Conservation (phyloP, 345 rosid genomes). For the Salix caprea region DNA sequence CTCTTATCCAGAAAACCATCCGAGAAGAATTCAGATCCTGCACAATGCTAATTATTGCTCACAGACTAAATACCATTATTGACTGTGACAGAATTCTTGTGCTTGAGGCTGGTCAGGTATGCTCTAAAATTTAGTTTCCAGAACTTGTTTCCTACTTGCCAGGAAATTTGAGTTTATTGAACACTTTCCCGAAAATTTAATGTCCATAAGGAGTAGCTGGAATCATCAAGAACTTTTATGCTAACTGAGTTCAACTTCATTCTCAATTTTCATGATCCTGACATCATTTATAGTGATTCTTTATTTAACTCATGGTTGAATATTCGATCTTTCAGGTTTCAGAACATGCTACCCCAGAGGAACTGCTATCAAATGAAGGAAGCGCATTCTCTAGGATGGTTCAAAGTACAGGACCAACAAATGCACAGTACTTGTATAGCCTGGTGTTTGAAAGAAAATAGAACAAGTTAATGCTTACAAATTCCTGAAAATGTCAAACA, state of each 20-base stretch:
- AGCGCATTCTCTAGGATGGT: slow-evolving; percentile 32
- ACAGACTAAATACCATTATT: slow-evolving; percentile 31
- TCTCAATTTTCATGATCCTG: neutral
- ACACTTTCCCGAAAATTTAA: neutral
- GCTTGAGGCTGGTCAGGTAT: slow-evolving; percentile 33
- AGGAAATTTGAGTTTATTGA: neutral
- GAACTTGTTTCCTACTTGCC: neutral
- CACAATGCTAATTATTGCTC: slow-evolving; percentile 33
- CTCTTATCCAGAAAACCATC: slow-evolving; percentile 31
- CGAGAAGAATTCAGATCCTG: slow-evolving; percentile 27
- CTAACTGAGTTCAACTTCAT: neutral
- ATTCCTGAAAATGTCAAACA: too few species aligned
- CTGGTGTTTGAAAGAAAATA: slow-evolving; percentile 15
- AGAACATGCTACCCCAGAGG: slow-evolving; percentile 31
- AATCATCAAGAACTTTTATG: neutral
- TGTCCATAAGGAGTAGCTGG: neutral
- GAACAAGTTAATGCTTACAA: neutral
- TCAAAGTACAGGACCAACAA: slow-evolving; percentile 32
- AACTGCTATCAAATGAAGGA: slow-evolving; percentile 24
- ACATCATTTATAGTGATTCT: neutral
- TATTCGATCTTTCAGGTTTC: slow-evolving; percentile 13
- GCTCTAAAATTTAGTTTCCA: neutral
- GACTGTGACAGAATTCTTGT: slow-evolving; percentile 31
- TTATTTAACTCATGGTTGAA: neutral
- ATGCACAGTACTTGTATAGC: slow-evolving; percentile 25